Evolutionary conservation across 805 yeast genomes (phyloP).

Genomic region (Jamesozyma spencerorum): DNA sequence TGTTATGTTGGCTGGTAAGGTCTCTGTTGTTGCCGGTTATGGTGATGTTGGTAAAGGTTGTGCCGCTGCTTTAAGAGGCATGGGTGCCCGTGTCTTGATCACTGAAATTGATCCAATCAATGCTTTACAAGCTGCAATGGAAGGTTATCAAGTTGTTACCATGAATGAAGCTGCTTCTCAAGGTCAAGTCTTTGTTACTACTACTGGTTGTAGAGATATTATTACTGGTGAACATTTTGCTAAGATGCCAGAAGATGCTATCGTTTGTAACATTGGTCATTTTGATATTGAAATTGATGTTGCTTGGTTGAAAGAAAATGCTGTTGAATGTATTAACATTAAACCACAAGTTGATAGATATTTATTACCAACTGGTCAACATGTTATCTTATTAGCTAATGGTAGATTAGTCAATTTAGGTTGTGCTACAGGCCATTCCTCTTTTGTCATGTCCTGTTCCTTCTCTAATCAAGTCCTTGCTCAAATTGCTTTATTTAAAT

Average conservation of each 20-base stretch:
- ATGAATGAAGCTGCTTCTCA: slow-evolving; percentile 85
- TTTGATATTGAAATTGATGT: slow-evolving; percentile 98
- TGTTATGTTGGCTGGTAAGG: slow-evolving; percentile 99
- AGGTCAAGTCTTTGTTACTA: slow-evolving; percentile 97
- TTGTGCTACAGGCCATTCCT: slow-evolving; percentile 99
- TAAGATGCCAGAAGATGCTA: slow-evolving; percentile 97
- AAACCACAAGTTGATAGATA: slow-evolving; percentile 99
- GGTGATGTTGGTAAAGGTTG: slow-evolving; percentile 99
- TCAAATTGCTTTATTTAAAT: slow-evolving; percentile 94
- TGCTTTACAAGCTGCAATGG: slow-evolving; percentile 98
- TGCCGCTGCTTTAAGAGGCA: slow-evolving; percentile 95
- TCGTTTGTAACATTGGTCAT: slow-evolving; percentile 99
- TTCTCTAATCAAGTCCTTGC: slow-evolving; percentile 99
- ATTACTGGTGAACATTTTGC: slow-evolving; percentile 81
- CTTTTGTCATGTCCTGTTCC: slow-evolving; percentile 98
- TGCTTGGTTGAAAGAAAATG: slow-evolving; percentile 95
- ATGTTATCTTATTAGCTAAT: slow-evolving; percentile 91
- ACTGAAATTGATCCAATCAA: slow-evolving; percentile 98
- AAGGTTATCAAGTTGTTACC: slow-evolving; percentile 94
- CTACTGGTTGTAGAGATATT: slow-evolving; percentile 99
- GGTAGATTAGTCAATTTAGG: slow-evolving; percentile 99
- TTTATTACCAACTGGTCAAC: slow-evolving; percentile 82
- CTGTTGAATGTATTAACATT: slow-evolving; percentile 88
- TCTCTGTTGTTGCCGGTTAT: slow-evolving; percentile 97
- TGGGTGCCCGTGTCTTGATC: slow-evolving; percentile 98